Evolutionary conservation across 495 filamentous ascomycete species (phyloP), one percentile per base, ranked within the genome.

Genomic region (Entonaema liquescens): DNA sequence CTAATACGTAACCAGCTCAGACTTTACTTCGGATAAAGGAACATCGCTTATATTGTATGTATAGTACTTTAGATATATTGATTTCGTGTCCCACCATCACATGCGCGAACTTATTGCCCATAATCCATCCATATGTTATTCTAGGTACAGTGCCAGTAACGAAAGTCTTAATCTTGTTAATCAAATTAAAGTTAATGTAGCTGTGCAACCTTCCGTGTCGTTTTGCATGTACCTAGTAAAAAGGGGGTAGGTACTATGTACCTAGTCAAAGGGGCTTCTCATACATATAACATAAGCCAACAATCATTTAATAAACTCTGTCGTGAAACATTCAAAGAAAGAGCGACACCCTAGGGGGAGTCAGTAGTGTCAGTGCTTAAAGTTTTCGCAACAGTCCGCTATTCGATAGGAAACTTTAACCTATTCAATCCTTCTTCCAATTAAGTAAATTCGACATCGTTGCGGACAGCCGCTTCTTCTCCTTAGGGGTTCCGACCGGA

Each of bases 341-440:
- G 21, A 21, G 44, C 19, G 21, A 50, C n/a, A n/a, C n/a, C n/a
- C 29, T 31, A 31, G 29, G 29, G 29, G 7, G 7, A 19, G 8
- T 19, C 1, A 7, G 42, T 8, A 8, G 40, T 1, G 15, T 44
- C 17, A 4, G 17, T 21, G 8, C 6, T 17, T 1, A 21, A 47
- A 47, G 7, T 12, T 47, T 23, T 21, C 19, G 19, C 17, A 7
- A 47, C 7, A 21, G 23, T 47, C 42, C 42, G 8, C 42, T 6
- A 40, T n/a, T n/a, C n/a, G 38, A 8, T 40, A 13, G 38, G 38
- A 40, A 40, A 17, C n/a, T 40, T 40, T n/a, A 17, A 40, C n/a
- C n/a, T n/a, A 33, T 54, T 47, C 19, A 73, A 12, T 75, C 73
- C 58, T 75, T 77, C 70, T 77, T 75, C 75, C 70, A 77, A 17